Evolutionary conservation across 2,329 filamentous ascomycete genomes (phyloP), one percentile per base, ranked within the genome.

Genomic region (Fonsecaea monophora): DNA sequence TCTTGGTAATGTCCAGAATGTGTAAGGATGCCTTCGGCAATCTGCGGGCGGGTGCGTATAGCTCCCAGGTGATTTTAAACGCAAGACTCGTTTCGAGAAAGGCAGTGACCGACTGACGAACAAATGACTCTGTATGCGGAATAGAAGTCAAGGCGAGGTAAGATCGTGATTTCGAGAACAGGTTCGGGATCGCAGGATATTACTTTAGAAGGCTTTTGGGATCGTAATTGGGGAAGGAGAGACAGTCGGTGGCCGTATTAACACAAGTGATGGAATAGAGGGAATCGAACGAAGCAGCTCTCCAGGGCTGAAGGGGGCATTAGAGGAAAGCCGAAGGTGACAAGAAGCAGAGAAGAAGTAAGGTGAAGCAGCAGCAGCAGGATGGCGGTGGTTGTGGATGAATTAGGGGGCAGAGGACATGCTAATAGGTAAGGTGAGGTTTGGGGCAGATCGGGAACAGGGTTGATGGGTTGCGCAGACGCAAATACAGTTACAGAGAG

Each of bases 231-330:
- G 50, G 61, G n/a, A 55, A 60, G 38, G 56, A 63, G 50, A 45
- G 62, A 54, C 45, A 30, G 65, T 53, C 56, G 60, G 56, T 35
- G 53, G 60, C 34, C 61, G 62, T 62, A 68, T 65, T 68, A 68
- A 70, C 58, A 70, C 66, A 70, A 60, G 54, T 18, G 65, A 64
- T 54, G 59, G 60, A 53, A 68, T 48, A 42, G 60, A 57, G 57
- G 64, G 66, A 70, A 70, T 66, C 57, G 66, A 70, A 61, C 25
- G 53, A 38, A 68, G 54, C 66, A 70, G 68, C 68, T 65, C 68
- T 66, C 68, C 68, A 68, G 68, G 68, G 68, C 68, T 70, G 68
- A 66, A 58, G 42, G 59, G 59, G 60, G 61, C 62, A 68, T 68
- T 70, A 68, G 60, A 60, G 60, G 54, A 42, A 37, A 50, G 54